Conservation (phyloP, 2,329 filamentous ascomycete genomes). For the Niveomyces coronatus region DNA sequence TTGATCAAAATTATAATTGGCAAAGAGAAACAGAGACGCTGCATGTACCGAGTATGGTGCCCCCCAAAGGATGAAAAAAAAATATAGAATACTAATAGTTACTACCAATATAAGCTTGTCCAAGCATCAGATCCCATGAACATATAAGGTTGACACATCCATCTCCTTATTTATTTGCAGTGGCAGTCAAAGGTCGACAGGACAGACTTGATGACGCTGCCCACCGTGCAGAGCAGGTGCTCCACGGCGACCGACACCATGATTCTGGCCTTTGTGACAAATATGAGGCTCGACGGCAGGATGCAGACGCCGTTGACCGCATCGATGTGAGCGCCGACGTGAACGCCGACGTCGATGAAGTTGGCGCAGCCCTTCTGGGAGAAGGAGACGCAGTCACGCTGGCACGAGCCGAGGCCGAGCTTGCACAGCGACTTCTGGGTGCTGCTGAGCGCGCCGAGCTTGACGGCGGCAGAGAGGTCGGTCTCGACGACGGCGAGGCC, state of each 20-base stretch:
- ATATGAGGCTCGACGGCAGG: conserved; percentile 21
- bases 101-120: conserved; percentile 2
- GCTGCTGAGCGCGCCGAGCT: conserved; percentile 16
- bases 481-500: conserved; percentile 15
- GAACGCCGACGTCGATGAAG: conserved; percentile 22
- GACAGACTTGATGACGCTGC: conserved; percentile 19
- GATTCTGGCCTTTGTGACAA: conserved; percentile 16
- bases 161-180: conserved; percentile 22
- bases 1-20: no score
- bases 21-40: conserved; percentile 1
- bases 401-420: conserved; percentile 22
- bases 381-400: conserved; percentile 28
- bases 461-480: conserved; percentile 13
- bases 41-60: no score
- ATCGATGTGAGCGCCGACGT: conserved; percentile 17
- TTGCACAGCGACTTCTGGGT: conserved; percentile 19
- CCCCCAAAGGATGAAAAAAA: neutral
- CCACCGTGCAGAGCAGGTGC: conserved; percentile 24
- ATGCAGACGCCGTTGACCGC: conserved; percentile 23
- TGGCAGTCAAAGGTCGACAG: conserved; percentile 23
- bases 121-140: neutral
- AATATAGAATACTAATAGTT: neutral
- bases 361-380: conserved; percentile 28
- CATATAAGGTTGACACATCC: no score
- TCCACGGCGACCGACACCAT: conserved; percentile 19